A percentile compares a stretch with the other conserved stretches of the same genome.
phyloP scores from a whole-genome alignment of 768 basidiomycete genomes.

The Mycena galopus region DNA sequence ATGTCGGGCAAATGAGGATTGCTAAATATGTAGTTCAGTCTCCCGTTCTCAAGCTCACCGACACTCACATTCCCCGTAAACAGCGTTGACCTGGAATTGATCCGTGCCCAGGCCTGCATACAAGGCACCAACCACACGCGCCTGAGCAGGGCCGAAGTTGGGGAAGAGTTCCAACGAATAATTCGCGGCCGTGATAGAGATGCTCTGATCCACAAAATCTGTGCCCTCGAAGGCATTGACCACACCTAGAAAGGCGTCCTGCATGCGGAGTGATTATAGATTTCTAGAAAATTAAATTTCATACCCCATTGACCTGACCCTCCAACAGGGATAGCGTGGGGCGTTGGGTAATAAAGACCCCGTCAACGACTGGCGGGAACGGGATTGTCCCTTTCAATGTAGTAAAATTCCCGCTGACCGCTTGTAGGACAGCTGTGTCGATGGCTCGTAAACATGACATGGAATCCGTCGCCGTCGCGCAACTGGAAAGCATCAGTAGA shows the following conservation, averaged over 20 bases:
- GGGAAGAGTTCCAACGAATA: constrained; percentile 40
- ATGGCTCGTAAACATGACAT: constrained; percentile 46
- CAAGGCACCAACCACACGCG: constrained; percentile 18
- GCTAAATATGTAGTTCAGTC: constrained; percentile 35
- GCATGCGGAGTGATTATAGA: not conserved
- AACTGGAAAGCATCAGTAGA: constrained; percentile 34
- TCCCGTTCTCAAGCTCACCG: not conserved
- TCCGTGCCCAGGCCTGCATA: constrained; percentile 31
- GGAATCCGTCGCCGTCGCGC: constrained; percentile 38
- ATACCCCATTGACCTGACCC: constrained; percentile 50
- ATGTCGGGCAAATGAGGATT: constrained; percentile 49
- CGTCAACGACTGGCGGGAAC: constrained; percentile 51
- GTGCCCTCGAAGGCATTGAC: constrained; percentile 48
- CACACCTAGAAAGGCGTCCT: constrained; percentile 39
- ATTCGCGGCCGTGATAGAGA: constrained; percentile 17
- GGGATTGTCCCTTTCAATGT: constrained; percentile 44
- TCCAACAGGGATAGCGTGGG: constrained; percentile 45
- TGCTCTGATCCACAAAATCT: constrained; percentile 38
- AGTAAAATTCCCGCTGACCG: constrained; percentile 39
- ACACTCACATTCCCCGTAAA: constrained; percentile 42
- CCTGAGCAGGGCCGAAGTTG: constrained; percentile 16
- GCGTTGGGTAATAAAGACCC: constrained; percentile 49
- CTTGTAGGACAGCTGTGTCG: constrained; percentile 42
- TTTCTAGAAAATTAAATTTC: constrained; percentile 14
- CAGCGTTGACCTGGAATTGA: constrained; percentile 29